Evolutionary conservation across 768 basidiomycete genomes (phyloP).

Genomic region (Pleurotus tuoliensis): DNA sequence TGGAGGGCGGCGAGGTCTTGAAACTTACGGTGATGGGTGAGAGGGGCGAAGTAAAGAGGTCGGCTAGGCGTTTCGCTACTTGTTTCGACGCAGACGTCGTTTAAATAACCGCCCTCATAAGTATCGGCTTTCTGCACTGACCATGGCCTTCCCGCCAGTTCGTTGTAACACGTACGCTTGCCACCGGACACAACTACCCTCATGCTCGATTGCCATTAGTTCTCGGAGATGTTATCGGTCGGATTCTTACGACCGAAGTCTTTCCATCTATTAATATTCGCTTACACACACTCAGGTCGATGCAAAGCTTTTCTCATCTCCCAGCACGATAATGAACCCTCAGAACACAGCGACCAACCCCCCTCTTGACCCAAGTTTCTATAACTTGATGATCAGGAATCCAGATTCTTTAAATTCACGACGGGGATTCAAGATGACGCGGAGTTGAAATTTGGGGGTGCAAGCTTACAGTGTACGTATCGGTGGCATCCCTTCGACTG

Average conservation of each 20-base stretch:
- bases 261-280: too few relatives aligned
- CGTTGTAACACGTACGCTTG: too few relatives aligned
- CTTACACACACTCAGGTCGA: too few relatives aligned
- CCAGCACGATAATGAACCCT: too few relatives aligned
- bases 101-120: conserved; percentile 11
- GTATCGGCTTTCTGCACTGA: too few relatives aligned
- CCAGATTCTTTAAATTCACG: conserved; percentile 29
- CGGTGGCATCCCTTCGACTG: not conserved
- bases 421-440: conserved; percentile 34
- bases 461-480: conserved; percentile 29
- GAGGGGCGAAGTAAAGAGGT: conserved; percentile 68
- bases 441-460: conserved; percentile 28
- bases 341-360: not conserved
- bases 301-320: too few relatives aligned
- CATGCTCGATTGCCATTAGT: too few relatives aligned
- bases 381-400: conserved; percentile 23
- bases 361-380: conserved; percentile 12
- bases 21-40: conserved; percentile 91
- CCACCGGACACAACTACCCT: too few relatives aligned
- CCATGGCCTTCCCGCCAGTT: too few relatives aligned
- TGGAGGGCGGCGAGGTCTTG: conserved; percentile 33
- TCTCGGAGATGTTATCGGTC: too few relatives aligned
- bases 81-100: conserved; percentile 33
- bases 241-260: too few relatives aligned
- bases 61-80: conserved; percentile 51